Base-by-base conservation (phyloP, 2,329 filamentous ascomycete species). In the Ramularia collo-cygni region DNA sequence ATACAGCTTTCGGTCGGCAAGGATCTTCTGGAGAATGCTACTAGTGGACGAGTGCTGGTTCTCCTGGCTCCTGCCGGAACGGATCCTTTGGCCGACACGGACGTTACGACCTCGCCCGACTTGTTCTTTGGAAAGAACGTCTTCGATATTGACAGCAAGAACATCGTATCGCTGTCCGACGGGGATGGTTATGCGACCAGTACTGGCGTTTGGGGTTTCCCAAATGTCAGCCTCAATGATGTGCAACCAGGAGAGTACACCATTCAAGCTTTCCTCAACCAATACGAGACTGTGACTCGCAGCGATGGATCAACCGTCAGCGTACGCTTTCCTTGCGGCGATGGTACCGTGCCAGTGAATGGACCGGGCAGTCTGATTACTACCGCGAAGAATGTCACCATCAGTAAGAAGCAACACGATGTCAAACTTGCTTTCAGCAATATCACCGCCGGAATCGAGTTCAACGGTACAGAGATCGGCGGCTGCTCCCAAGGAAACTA, bases 401-500 rank as follows among this genome's bases (percentile, higher is more conserved):
- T 65, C 8, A n/a, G n/a, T n/a, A n/a, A n/a, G n/a, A n/a, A n/a
- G n/a, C n/a, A n/a, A n/a, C n/a, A n/a, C n/a, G n/a, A n/a, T n/a
- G n/a, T n/a, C n/a, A n/a, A n/a, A n/a, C n/a, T n/a, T n/a, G n/a
- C n/a, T n/a, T 17, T 28, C 21, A 18, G 17, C 17, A 26, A 30
- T 5, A 55, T 54, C 39, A 56, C 57, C 30, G 40, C 57, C 16
- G 57, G 52, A 3, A 46, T 52, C n/a, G 34, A 45, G 1, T 58
- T 60, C 37, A 52, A 45, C 12, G 61, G 61, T 3, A 56, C 45
- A 5, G 63, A 64, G 39, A 62, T 64, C 19, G 61, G 63, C 2
- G 59, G 60, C 3, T 64, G 63, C 43, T 44, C 53, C 14, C 63
- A 65, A 38, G 62, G 60, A n/a, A 65, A 64, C 38, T 64, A 64